Base-by-base conservation (phyloP, 805 yeast species). In the Hemisphaericaspora nanyangensis region DNA sequence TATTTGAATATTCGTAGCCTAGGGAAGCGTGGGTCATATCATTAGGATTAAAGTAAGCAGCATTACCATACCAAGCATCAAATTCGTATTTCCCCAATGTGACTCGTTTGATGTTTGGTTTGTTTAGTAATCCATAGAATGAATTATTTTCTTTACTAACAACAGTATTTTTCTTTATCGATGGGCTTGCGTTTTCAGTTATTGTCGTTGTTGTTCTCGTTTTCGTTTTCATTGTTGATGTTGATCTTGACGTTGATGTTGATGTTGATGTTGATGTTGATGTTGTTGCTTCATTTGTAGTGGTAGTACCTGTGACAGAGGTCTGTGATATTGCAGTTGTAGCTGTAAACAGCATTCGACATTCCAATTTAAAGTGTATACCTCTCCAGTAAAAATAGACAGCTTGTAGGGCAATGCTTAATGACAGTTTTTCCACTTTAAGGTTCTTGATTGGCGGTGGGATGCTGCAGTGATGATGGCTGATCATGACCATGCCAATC, bases 41-140 rank as follows among this genome's bases (percentile, higher is more conserved):
- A 30, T 46, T 44, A 12, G 54, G 34, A 31, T 44, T 45, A 46
- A 89, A 86, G 55, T 87, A 83, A 1, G 88, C 95, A 3, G 86
- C 76, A 50, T 85, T 84, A 0, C 95, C 93, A 56, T 84, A 89
- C 96, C 97, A 88, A 2, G 97, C 82, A 39, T 79, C 73, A 45
- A 90, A 79, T 42, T 74, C 74, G 48, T 69, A 73, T 16, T 73
- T 69, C 0, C 96, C 97, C 44, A 86, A 76, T 25, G 70, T 73
- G 7, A 91, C 85, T 18, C 73, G 58, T 6, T 56, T 60, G 31
- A 90, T 80, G 64, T 90, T 90, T 11, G 85, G 70, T 39, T 63
- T 57, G 31, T 77, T 72, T 26, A 82, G 52, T 1, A 79, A 71
- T 10, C 91, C 95, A 51, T 85, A 85, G 31, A 67, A 62, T 4